Base-by-base conservation (phyloP, 73 alveolate species). In the Paramecium octaurelia region DNA sequence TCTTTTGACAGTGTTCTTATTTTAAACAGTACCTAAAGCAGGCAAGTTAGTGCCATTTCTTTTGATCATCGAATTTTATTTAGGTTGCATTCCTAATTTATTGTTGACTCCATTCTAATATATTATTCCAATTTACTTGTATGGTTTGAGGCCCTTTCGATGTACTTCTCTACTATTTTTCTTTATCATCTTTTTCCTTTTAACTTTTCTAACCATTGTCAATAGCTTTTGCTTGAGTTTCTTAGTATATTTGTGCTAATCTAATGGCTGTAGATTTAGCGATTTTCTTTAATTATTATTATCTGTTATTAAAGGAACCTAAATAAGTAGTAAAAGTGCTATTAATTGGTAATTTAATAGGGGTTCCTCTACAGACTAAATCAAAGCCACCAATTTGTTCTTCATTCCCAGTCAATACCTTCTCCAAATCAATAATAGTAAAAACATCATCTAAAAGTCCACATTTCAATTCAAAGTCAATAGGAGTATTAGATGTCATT, bases 351-450 rank as follows among this genome's bases (percentile, higher is more conserved):
- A 95, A 88, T 89, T 97, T 96, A n/a, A 97, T 95, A 4, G 99
- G 98, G 9, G 92, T 92, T 7, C 98, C 98, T 93, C 97, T 96
- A 92, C 98, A 99, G 31, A 99, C 97, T 83, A 99, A 94, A 93
- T 99, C 99, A 96, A 99, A 99, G 87, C 99, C 99, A 14, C 99
- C 99, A 11, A 99, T 95, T 92, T 99, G 98, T 80, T 98, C 99
- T 93, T 99, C 99, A 85, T 95, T 97, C 16, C 99, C 99, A 20
- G 99, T 97, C 95, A 99, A 93, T 23, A 96, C 96, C 86, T 98
- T 99, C 94, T 99, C 95, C 8, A 92, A 75, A 57, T 92, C 99
- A 3, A 98, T 94, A 9, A 93, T 95, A 40, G 99, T 98, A 87
- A 97, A 97, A 6, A 97, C 96, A 94, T 99, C 99, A 95, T 99